Percentiles rank a stretch among this genome's conserved stretches.
Evolutionary conservation across 2,329 filamentous ascomycete species (phyloP).

Genomic region (Simplicillium sp.): DNA sequence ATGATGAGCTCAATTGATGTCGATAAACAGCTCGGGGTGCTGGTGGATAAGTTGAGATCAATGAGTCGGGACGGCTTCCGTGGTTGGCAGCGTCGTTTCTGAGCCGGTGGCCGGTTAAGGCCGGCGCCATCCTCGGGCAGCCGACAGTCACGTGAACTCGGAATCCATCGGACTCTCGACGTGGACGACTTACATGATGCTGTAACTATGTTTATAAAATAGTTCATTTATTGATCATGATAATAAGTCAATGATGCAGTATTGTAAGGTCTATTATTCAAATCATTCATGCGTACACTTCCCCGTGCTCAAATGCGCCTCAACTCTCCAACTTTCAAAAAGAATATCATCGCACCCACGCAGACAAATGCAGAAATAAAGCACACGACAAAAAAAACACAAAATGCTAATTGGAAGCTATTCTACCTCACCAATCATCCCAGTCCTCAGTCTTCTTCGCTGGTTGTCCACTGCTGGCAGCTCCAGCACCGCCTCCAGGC

Average conservation of each 20-base stretch:
- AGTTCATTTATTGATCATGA: too few relatives aligned
- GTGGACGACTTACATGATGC: too few relatives aligned
- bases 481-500: conserved; percentile 26
- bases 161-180: conserved; percentile 1
- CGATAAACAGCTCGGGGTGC: conserved; percentile 12
- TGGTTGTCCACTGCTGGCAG: conserved; percentile 19
- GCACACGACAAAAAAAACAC: not conserved
- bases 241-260: too few relatives aligned
- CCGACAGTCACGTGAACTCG: conserved; percentile 23
- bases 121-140: conserved; percentile 32
- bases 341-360: too few relatives aligned
- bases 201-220: too few relatives aligned
- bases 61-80: conserved; percentile 2
- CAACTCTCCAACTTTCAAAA: too few relatives aligned
- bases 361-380: too few relatives aligned
- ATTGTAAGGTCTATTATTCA: too few relatives aligned
- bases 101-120: conserved; percentile 25
- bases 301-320: too few relatives aligned
- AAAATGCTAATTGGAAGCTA: not conserved
- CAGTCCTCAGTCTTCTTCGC: conserved; percentile 49
- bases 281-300: too few relatives aligned
- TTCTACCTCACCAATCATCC: conserved; percentile 45
- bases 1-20: conserved; percentile 27
- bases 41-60: conserved; percentile 2
- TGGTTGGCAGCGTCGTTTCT: conserved; percentile 10